These are phyloP conservation scores for Pseudohalonectria lignicola DNA, from an alignment of 2,329 filamentous ascomycete species.

Conservation along the genomic window DNA sequence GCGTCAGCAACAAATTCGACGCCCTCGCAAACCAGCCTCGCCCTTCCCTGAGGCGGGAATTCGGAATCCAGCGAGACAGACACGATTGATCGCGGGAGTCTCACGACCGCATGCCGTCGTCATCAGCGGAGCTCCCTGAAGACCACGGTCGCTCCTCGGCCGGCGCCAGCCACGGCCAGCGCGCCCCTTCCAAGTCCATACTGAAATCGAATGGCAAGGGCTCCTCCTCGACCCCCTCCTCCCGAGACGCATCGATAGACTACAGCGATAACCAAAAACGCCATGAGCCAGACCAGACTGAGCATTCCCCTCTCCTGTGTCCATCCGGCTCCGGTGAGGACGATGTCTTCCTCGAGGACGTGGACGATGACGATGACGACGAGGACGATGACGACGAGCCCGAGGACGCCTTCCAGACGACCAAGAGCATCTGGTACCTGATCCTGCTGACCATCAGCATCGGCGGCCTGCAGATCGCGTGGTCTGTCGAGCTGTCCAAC, in stretches of 20 bases:
- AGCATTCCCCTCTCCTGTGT: conserved; percentile 38
- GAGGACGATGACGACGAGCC: conserved; percentile 21
- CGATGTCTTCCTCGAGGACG: conserved; percentile 21
- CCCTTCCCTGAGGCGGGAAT: no score
- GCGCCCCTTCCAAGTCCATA: no score
- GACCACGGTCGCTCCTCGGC: conserved; percentile 14
- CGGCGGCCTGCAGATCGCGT: conserved; percentile 84
- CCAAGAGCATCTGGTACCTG: conserved; percentile 78
- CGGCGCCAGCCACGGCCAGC: conserved; percentile 10
- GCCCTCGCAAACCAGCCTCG: no score
- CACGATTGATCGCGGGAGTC: no score
- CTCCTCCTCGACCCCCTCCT: no score
- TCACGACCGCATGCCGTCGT: conserved; percentile 29
- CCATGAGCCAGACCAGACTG: conserved; percentile 18
- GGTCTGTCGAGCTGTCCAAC: conserved; percentile 91
- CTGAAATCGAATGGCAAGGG: conserved; percentile 7
- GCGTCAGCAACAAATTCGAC: no score
- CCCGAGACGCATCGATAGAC: conserved; percentile 13
- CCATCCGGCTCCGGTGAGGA: conserved; percentile 19
- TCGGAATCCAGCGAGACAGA: no score
- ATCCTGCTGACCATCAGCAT: conserved; percentile 78
- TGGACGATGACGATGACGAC: conserved; percentile 8
- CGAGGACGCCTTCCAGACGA: conserved; percentile 42
- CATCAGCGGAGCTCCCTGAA: conserved; percentile 18
- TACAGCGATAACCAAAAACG: not conserved